phyloP scores from a whole-genome alignment of 2,329 filamentous ascomycete species.

The Fusarium nelsonii region DNA sequence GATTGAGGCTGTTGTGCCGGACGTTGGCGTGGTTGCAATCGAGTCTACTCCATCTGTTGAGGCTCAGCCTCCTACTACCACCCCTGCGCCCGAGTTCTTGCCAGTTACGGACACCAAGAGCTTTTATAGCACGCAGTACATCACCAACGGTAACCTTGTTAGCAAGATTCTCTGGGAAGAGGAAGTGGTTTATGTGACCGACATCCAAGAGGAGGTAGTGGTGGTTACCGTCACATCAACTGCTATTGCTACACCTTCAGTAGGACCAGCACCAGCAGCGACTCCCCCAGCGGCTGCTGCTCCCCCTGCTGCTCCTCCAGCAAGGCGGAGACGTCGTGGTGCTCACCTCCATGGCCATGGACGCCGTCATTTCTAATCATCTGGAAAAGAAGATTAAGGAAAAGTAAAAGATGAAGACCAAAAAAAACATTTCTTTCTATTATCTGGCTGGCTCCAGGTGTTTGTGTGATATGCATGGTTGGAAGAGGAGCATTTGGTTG shows the following conservation, averaged over 20 bases:
- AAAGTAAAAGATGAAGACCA: conserved; percentile 14
- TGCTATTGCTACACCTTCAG: conserved; percentile 38
- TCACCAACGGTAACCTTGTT: conserved; percentile 64
- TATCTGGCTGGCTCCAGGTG: conserved; percentile 55
- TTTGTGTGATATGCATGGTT: conserved; percentile 52
- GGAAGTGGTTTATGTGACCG: conserved; percentile 66
- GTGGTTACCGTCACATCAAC: conserved; percentile 56
- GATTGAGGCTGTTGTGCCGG: conserved; percentile 13
- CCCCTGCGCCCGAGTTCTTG: conserved; percentile 44
- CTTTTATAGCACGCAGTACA: conserved; percentile 64
- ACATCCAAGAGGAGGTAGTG: conserved; percentile 56
- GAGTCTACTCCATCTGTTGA: conserved; percentile 25
- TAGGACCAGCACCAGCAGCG: conserved; percentile 6
- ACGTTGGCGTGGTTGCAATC: conserved; percentile 21
- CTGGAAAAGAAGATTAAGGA: conserved; percentile 22
- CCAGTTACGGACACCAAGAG: conserved; percentile 52
- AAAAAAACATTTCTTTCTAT: conserved; percentile 41
- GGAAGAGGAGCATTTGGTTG: conserved; percentile 53
- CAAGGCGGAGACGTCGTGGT: conserved; percentile 47
- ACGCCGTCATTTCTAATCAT: conserved; percentile 46
- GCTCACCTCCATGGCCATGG: conserved; percentile 56
- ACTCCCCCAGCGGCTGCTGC: neutral
- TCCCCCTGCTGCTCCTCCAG: neutral
- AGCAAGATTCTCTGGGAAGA: conserved; percentile 70
- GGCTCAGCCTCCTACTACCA: conserved; percentile 37